Conservation (phyloP, 371 early-diverging fungal species). For the Fennellomyces sp. region DNA sequence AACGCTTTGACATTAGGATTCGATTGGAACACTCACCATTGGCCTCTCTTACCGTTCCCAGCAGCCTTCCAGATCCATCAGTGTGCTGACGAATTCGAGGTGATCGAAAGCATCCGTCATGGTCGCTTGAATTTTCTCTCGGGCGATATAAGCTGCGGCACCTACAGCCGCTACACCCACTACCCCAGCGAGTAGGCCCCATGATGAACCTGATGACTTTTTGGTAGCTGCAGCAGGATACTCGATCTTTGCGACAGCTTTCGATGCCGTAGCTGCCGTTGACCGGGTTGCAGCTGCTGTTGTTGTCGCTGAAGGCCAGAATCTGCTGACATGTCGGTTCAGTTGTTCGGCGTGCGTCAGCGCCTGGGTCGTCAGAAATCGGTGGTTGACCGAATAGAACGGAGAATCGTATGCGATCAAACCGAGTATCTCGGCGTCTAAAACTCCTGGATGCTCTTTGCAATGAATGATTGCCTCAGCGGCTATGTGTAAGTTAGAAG, state of each 20-base stretch:
- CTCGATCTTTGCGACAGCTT: background rate
- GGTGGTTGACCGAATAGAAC: slow-evolving; percentile 57
- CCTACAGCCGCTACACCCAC: slow-evolving; percentile 57
- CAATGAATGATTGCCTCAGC: slow-evolving; percentile 59
- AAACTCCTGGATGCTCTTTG: slow-evolving; percentile 11
- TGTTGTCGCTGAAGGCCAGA: background rate
- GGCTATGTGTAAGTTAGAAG: slow-evolving; percentile 25
- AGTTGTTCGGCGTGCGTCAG: slow-evolving; percentile 21
- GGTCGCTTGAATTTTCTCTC: slow-evolving; percentile 37
- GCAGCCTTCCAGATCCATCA: slow-evolving; percentile 37
- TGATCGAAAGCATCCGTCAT: slow-evolving; percentile 50
- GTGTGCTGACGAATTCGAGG: slow-evolving; percentile 52
- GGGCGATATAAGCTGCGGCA: slow-evolving; percentile 46
- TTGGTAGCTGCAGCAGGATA: background rate
- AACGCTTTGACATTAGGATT: background rate
- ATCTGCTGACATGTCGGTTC: slow-evolving; percentile 11
- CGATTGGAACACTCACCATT: background rate
- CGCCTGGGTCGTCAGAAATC: slow-evolving; percentile 43
- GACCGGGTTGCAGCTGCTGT: background rate
- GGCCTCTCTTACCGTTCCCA: slow-evolving; percentile 28
- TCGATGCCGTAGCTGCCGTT: background rate
- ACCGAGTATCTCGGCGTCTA: slow-evolving; percentile 47
- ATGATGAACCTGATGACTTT: slow-evolving; percentile 10
- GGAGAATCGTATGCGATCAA: slow-evolving; percentile 67
- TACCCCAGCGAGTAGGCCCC: slow-evolving; percentile 58